Base-by-base conservation (phyloP, 495 filamentous ascomycete species). In the Bathelium albidoporum region DNA sequence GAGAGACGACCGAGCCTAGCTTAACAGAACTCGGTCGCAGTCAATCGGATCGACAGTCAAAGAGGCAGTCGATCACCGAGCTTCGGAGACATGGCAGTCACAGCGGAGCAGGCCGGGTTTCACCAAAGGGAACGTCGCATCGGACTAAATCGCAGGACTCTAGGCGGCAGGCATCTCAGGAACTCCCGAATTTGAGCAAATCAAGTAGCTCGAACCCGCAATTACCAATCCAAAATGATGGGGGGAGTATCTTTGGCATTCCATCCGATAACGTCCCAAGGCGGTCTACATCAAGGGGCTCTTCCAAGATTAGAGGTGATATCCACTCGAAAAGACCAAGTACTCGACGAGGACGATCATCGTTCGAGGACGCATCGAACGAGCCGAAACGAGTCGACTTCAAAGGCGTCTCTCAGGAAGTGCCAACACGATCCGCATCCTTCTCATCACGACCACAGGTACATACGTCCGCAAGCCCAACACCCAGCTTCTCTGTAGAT, bases 1-100 rank as follows among this genome's bases (percentile, higher is more conserved):
- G 74, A 28, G 75, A 77, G 58, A 66, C 76, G 62, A 77, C 74
- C 32, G 75, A 77, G 59, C 75, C 75, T 28, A 76, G 75, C 59
- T 58, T 77, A 34, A 68, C 68, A n/a, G 74, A 77, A n/a, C 55
- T 65, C n/a, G 62, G 39, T 16, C 43, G 26, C 24, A 62, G 61
- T 41, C 55, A 64, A 32, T 58, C 62, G 34, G 58, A 45, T 11
- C 1, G 53, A 45, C 24, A 49, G 11, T 31, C 32, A 16, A 61
- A 62, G 5, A 63, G 28, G 18, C 24, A 52, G 11, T 24, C 44
- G 11, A 60, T 29, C 22, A 32, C 43, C 12, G 36, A 62, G 20
- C 24, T 39, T n/a, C 59, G 59, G 31, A 59, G 32, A 14, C 43
- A 45, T 43, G 36, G 20, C 1, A 60, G 63, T 44, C 34, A 26